Evolutionary conservation across 2,329 filamentous ascomycete genomes (phyloP).

Genomic region (Anisogramma anomala): DNA sequence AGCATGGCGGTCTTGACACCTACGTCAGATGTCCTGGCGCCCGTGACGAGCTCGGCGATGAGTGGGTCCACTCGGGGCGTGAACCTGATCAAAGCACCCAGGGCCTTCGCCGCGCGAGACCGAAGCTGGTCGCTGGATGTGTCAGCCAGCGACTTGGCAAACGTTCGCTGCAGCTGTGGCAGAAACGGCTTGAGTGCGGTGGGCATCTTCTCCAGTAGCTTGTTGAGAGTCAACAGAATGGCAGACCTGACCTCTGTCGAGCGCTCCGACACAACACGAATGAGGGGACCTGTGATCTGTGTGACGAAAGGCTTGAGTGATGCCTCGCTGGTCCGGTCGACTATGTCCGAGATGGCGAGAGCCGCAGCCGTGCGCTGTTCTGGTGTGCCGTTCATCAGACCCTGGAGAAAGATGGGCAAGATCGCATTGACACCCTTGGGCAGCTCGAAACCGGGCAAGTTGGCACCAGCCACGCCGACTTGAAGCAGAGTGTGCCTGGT

Average conservation of each 20-base stretch:
- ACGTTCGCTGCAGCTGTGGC: slow-evolving; percentile 90
- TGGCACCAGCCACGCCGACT: slow-evolving; percentile 74
- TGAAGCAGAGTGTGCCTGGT: slow-evolving; percentile 78
- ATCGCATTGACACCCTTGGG: slow-evolving; percentile 97
- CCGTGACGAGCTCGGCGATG: slow-evolving; percentile 85
- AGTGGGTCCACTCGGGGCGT: slow-evolving; percentile 92
- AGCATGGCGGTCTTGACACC: slow-evolving; percentile 94
- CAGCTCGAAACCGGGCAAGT: slow-evolving; percentile 77
- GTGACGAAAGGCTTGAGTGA: slow-evolving; percentile 91
- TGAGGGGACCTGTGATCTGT: slow-evolving; percentile 92
- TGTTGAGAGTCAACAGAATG: slow-evolving; percentile 88
- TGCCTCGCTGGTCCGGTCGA: slow-evolving; percentile 80
- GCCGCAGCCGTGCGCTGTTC: slow-evolving; percentile 90
- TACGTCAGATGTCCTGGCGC: slow-evolving; percentile 76
- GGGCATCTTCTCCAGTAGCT: slow-evolving; percentile 91
- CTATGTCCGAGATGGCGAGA: slow-evolving; percentile 86
- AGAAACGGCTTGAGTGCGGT: slow-evolving; percentile 91
- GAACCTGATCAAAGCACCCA: slow-evolving; percentile 90
- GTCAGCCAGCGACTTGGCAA: slow-evolving; percentile 91
- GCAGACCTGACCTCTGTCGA: slow-evolving; percentile 94
- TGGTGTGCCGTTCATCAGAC: slow-evolving; percentile 87
- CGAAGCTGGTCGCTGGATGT: slow-evolving; percentile 80
- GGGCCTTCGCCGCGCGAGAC: slow-evolving; percentile 78
- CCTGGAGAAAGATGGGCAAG: slow-evolving; percentile 92
- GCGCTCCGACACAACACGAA: slow-evolving; percentile 92